Percentiles rank a stretch among this genome's conserved stretches.
phyloP scores from a whole-genome alignment of 2,329 filamentous ascomycete species.

The Herpomyces periplanetae region DNA sequence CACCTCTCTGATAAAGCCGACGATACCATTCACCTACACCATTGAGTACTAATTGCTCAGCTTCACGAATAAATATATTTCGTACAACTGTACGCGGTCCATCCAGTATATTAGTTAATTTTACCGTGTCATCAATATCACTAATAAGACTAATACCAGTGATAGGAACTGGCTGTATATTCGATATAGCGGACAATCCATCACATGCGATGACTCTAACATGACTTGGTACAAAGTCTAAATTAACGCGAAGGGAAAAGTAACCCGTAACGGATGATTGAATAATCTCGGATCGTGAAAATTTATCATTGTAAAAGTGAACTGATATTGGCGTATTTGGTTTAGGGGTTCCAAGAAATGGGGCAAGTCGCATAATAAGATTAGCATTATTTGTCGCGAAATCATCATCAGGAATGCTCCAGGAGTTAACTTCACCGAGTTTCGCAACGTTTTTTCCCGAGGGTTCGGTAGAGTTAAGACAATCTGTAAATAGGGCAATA shows the following conservation, averaged over 20 bases:
- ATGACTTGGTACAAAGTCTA: constrained; percentile 68
- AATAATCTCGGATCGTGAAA: constrained; percentile 47
- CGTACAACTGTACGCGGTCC: constrained; percentile 81
- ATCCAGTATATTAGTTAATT: constrained; percentile 54
- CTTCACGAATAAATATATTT: constrained; percentile 65
- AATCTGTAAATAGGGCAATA: constrained; percentile 6
- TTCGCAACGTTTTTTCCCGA: constrained; percentile 6
- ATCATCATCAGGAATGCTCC: constrained; percentile 34
- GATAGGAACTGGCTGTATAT: constrained; percentile 34
- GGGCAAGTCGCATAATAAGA: constrained; percentile 47
- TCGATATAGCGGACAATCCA: constrained; percentile 36
- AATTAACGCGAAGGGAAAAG: constrained; percentile 34
- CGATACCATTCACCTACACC: constrained; percentile 73
- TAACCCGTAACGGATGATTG: constrained; percentile 61
- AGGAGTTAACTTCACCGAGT: constrained; percentile 12
- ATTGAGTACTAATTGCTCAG: constrained; percentile 39
- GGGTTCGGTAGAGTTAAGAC: constrained; percentile 5
- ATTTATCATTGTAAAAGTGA: constrained; percentile 65
- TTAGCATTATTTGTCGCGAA: constrained; percentile 42
- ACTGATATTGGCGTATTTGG: constrained; percentile 41
- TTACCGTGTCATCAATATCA: constrained; percentile 90
- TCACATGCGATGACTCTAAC: constrained; percentile 58
- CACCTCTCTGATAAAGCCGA: constrained; percentile 32
- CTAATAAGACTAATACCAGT: constrained; percentile 65
- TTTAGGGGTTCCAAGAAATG: constrained; percentile 56